Base-by-base conservation (phyloP, 2,329 filamentous ascomycete species). In the Colletotrichum euphorbiae region DNA sequence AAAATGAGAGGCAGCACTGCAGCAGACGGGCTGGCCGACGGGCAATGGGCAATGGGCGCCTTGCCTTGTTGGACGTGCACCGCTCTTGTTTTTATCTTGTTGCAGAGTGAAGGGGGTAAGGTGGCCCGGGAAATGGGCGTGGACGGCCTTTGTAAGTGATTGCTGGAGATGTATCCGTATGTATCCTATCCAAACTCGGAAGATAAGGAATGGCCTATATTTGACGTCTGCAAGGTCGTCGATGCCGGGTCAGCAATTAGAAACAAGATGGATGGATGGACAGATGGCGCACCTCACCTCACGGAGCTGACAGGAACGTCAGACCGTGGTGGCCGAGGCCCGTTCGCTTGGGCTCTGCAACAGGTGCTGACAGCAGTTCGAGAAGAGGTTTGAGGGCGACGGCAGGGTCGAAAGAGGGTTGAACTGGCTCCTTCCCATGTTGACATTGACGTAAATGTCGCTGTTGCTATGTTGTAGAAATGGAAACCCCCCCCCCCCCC, bases 11-110 rank as follows among this genome's bases (percentile, higher is more conserved):
- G 17, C 15, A 33, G n/a, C n/a, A n/a, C n/a, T n/a, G n/a, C n/a
- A n/a, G 33, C 7, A 38, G 62, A 40, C 51, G 59, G 64, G 33
- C 36, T 58, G 11, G 21, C 51, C 45, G 31, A 57, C 13, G 5
- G 15, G 28, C 17, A 45, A 28, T 46, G 31, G 46, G 33, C 46
- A n/a, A n/a, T n/a, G n/a, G n/a, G n/a, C n/a, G n/a, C n/a, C n/a
- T n/a, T n/a, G 36, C 31, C 12, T 31, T 54, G 40, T 50, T 52
- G 46, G n/a, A 55, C 48, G 48, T 55, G 57, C 63, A 48, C n/a
- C 42, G 50, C 31, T 21, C n/a, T 38, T 48, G 42, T 4, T 24
- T 3, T 24, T 24, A 24, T 24, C 4, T 21, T 61, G 62, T 62
- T 48, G 43, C 57, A 66, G 50, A 55, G n/a, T 2, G 56, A 50